A percentile compares a stretch with the other conserved stretches of the same genome.
Evolutionary conservation across 2,329 filamentous ascomycete species (phyloP).

Genomic region (Colletotrichum sansevieriae): DNA sequence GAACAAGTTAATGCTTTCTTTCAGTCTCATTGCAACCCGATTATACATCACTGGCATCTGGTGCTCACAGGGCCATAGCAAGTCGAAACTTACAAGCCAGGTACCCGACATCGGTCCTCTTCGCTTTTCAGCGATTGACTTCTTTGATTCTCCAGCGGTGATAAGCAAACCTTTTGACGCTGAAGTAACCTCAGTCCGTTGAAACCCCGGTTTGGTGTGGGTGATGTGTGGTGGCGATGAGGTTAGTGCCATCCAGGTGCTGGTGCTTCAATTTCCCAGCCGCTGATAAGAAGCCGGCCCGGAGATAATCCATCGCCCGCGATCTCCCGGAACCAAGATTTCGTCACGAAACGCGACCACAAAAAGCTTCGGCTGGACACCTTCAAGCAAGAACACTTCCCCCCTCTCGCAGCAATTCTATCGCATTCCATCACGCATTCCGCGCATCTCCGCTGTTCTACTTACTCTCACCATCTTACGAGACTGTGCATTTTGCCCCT

Average conservation of each 20-base stretch:
- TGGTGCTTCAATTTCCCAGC: neutral
- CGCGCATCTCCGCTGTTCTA: constrained; percentile 7
- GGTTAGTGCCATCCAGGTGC: too few relatives aligned
- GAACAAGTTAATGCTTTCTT: too few relatives aligned
- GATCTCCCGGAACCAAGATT: constrained; percentile 33
- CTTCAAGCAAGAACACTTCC: constrained; percentile 29
- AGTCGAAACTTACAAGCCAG: too few relatives aligned
- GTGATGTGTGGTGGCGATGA: constrained; percentile 9
- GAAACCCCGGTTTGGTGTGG: neutral
- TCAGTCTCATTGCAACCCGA: too few relatives aligned
- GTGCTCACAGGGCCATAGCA: too few relatives aligned
- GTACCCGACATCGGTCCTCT: too few relatives aligned
- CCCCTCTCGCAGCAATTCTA: constrained; percentile 21
- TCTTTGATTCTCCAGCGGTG: too few relatives aligned
- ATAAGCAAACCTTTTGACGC: too few relatives aligned
- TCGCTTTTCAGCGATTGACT: too few relatives aligned
- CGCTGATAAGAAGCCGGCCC: constrained; percentile 37
- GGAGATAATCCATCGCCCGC: constrained; percentile 38
- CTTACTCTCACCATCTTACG: constrained; percentile 1
- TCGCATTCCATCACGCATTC: constrained; percentile 19
- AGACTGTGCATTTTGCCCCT: constrained; percentile 65
- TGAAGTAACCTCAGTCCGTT: too few relatives aligned
- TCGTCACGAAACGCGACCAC: constrained; percentile 37
- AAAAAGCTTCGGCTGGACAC: constrained; percentile 29
- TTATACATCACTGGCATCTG: too few relatives aligned